phyloP scores from a whole-genome alignment of 768 basidiomycete species.

The Hypholoma fasciculare region DNA sequence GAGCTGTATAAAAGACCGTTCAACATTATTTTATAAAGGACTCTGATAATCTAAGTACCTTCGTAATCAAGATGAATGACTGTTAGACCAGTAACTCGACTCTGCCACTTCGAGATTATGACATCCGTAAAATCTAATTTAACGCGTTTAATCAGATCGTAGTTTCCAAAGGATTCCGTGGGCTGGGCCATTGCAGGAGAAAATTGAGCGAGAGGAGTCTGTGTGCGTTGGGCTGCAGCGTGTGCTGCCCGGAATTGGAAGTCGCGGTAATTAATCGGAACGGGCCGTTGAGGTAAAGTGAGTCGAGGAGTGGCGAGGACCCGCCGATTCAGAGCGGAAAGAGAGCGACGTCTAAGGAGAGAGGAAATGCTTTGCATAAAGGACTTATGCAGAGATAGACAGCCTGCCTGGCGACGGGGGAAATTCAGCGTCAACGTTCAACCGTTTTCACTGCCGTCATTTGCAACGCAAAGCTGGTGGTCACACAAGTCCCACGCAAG shows the following conservation, averaged over 20 bases:
- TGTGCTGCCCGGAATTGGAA: slow-evolving; percentile 31
- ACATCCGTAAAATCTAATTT: slow-evolving; percentile 82
- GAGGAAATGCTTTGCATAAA: slow-evolving; percentile 39
- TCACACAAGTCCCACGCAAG: slow-evolving; percentile 1
- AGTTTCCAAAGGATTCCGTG: slow-evolving; percentile 64
- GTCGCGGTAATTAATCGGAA: slow-evolving; percentile 18
- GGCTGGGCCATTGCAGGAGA: slow-evolving; percentile 27
- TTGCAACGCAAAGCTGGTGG: too few species aligned
- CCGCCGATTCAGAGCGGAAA: slow-evolving; percentile 14
- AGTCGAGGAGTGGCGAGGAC: slow-evolving; percentile 11
- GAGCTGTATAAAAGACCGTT: slow-evolving; percentile 48
- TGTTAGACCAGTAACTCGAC: slow-evolving; percentile 82
- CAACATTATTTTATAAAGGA: neutral
- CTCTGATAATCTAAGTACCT: slow-evolving; percentile 40
- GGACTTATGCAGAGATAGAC: neutral
- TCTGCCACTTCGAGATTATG: slow-evolving; percentile 85
- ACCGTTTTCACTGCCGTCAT: too few species aligned
- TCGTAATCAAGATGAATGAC: slow-evolving; percentile 92
- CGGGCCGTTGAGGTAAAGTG: slow-evolving; percentile 11
- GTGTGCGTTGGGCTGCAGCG: slow-evolving; percentile 12
- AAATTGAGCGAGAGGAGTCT: slow-evolving; percentile 5
- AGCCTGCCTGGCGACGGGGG: neutral
- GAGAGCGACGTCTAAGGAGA: slow-evolving; percentile 19
- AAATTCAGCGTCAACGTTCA: neutral
- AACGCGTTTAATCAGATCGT: slow-evolving; percentile 77